Evolutionary conservation across 495 filamentous ascomycete genomes (phyloP).

Genomic region (Daldinia grandis): DNA sequence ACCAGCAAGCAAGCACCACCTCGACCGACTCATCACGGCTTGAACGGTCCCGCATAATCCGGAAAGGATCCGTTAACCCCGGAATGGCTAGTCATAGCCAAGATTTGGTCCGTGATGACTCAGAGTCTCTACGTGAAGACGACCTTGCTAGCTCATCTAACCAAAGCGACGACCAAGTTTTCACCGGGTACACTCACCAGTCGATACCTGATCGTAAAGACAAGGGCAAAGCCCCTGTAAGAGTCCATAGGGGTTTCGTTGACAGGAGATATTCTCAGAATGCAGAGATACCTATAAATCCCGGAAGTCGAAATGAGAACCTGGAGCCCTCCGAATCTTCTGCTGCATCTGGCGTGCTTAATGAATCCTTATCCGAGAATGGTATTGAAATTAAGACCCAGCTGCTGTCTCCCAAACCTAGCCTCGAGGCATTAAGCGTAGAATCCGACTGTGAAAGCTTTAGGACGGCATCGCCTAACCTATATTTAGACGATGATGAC

Average conservation of each 20-base stretch:
- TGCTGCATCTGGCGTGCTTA: neutral
- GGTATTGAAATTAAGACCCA: neutral
- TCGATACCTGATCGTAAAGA: neutral
- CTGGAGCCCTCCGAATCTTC: neutral
- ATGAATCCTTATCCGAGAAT: neutral
- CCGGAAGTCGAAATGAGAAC: constrained; percentile 1
- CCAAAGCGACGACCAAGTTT: constrained; percentile 4
- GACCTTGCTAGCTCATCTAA: neutral
- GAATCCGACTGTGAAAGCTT: neutral
- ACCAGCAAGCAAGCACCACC: no score
- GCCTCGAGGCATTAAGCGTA: neutral
- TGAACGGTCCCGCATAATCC: neutral
- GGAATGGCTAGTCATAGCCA: neutral
- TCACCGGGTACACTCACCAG: neutral
- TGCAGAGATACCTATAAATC: neutral
- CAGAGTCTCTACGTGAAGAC: neutral
- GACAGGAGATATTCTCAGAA: constrained; percentile 1
- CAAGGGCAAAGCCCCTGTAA: constrained; percentile 15
- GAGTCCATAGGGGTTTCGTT: neutral
- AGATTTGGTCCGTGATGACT: neutral
- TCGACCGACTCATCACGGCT: neutral
- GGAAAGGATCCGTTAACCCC: neutral
- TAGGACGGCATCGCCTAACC: constrained; percentile 3
- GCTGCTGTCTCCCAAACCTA: neutral
- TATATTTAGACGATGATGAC: constrained; percentile 5